Conservation (phyloP, 352 stramenopile species). For the Pythium grandisporangium region DNA sequence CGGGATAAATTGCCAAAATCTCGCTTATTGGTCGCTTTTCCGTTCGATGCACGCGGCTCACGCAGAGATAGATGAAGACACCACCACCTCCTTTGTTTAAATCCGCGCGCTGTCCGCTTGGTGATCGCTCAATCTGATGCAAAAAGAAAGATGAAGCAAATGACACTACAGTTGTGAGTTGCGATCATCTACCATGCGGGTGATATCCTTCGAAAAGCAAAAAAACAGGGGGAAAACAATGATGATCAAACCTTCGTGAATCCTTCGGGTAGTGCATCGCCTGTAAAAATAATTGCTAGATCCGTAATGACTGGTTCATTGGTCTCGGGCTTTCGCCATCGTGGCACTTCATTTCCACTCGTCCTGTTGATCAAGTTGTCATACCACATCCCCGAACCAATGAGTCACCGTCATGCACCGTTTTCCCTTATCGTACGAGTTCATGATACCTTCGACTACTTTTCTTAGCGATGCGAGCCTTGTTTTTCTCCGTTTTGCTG, state of each 20-base stretch:
- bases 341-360: slow-evolving; percentile 10
- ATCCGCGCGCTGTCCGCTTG: slow-evolving; percentile 63
- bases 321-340: slow-evolving; percentile 38
- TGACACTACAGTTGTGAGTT: not conserved
- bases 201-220: too few species aligned
- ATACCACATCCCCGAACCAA: not conserved
- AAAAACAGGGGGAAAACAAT: not conserved
- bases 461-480: slow-evolving; percentile 21
- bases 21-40: slow-evolving; percentile 67
- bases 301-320: slow-evolving; percentile 56
- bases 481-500: slow-evolving; percentile 39
- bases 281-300: slow-evolving; percentile 69
- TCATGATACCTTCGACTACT: slow-evolving; percentile 22
- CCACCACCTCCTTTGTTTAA: slow-evolving; percentile 77
- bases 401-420: not conserved
- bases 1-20: slow-evolving; percentile 65
- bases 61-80: slow-evolving; percentile 67
- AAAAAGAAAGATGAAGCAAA: not conserved
- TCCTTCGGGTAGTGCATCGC: slow-evolving; percentile 53
- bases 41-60: slow-evolving; percentile 32
- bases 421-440: not conserved
- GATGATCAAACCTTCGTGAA: slow-evolving; percentile 48
- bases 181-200: not conserved
- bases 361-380: slow-evolving; percentile 3
- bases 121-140: slow-evolving; percentile 58